Conservation (phyloP, 169 alveolate species). For the Plasmodium cynomolgi region DNA sequence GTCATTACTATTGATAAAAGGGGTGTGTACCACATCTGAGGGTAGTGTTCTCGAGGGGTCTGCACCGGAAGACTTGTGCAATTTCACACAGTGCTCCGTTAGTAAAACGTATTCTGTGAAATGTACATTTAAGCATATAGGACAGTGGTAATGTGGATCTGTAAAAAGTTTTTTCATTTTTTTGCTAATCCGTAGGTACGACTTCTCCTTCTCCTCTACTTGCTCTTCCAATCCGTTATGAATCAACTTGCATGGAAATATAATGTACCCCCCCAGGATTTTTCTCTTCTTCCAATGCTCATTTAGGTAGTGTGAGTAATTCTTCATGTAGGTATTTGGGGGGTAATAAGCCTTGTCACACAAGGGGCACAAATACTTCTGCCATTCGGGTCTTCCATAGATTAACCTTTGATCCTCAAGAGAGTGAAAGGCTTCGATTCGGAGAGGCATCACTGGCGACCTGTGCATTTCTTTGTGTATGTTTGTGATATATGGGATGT, state of each 20-base stretch:
- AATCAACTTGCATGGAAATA: conserved; percentile 79
- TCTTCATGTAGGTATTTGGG: conserved; percentile 74
- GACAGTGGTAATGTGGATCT: conserved; percentile 69
- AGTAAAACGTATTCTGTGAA: conserved; percentile 27
- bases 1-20: conserved; percentile 52
- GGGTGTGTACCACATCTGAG: conserved; percentile 45
- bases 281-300: conserved; percentile 77
- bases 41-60: conserved; percentile 65
- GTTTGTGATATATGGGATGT: conserved; percentile 54
- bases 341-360: conserved; percentile 74
- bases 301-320: conserved; percentile 69
- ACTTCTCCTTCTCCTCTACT: not conserved
- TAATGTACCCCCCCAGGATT: conserved; percentile 79
- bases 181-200: not conserved
- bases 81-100: conserved; percentile 23
- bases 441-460: conserved; percentile 79
- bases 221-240: conserved; percentile 2
- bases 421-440: conserved; percentile 82
- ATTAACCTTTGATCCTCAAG: conserved; percentile 79
- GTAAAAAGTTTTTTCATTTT: conserved; percentile 17
- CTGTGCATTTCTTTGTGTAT: conserved; percentile 76
- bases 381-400: conserved; percentile 76
- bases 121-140: conserved; percentile 30
- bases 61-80: conserved; percentile 64
- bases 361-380: conserved; percentile 78